phyloP scores from a whole-genome alignment of 2,329 filamentous ascomycete species.

The Pseudogymnoascus sp. region DNA sequence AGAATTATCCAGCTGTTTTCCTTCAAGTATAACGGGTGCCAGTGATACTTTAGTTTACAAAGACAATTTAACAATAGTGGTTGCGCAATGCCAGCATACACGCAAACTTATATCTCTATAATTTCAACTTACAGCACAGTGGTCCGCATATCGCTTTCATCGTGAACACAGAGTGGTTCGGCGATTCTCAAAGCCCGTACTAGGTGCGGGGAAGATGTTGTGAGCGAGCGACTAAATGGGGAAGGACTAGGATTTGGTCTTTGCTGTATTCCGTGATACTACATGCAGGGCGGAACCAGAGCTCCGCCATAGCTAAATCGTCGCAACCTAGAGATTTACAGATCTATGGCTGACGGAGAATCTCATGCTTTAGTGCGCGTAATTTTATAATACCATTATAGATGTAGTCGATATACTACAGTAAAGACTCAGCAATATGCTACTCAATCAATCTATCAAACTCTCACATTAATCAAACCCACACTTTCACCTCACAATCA shows the following conservation, averaged over 20 bases:
- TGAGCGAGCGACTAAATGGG: background rate
- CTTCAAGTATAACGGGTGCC: background rate
- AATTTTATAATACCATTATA: background rate
- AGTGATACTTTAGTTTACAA: background rate
- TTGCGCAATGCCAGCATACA: background rate
- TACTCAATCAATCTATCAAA: too few species aligned
- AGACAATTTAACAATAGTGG: background rate
- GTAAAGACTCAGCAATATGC: too few species aligned
- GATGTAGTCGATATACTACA: background rate
- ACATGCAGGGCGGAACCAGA: background rate
- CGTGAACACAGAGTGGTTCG: background rate
- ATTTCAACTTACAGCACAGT: background rate
- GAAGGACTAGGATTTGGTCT: background rate
- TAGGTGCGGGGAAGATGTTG: background rate
- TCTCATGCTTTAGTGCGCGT: background rate
- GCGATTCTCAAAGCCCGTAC: background rate
- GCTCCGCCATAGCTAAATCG: background rate
- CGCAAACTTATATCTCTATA: background rate
- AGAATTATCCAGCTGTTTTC: background rate
- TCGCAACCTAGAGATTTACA: too few species aligned
- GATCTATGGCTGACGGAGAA: too few species aligned
- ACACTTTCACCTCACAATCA: too few species aligned
- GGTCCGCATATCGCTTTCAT: background rate
- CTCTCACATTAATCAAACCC: too few species aligned
- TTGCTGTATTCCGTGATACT: background rate